Evolutionary conservation across 352 stramenopile species (phyloP).

Genomic region (Globisporangium viniferum): DNA sequence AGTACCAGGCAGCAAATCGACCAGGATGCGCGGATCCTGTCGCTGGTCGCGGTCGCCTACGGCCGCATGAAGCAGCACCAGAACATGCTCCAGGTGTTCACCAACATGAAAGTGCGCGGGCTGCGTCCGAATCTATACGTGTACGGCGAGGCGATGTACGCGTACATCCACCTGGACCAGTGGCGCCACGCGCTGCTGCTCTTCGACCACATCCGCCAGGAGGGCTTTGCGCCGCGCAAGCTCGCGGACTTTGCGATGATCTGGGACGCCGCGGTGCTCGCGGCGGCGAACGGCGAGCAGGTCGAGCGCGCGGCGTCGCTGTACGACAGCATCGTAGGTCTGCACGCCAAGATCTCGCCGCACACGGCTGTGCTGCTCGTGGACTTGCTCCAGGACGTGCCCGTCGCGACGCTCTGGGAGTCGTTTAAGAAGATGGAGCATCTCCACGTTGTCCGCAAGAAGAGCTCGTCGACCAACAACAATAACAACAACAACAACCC

Average conservation of each 20-base stretch:
- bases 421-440: conserved; percentile 46
- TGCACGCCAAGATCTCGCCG: conserved; percentile 41
- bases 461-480: conserved; percentile 14
- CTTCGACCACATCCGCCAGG: conserved; percentile 64
- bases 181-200: conserved; percentile 71
- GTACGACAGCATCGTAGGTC: conserved; percentile 40
- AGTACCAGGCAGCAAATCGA: conserved; percentile 25
- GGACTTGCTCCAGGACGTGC: conserved; percentile 35
- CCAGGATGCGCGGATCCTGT: conserved; percentile 54
- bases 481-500: conserved; percentile 24
- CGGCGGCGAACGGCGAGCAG: conserved; percentile 45
- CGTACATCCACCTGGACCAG: conserved; percentile 59
- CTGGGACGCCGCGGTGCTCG: conserved; percentile 65
- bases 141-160: conserved; percentile 66
- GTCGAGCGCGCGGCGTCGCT: conserved; percentile 38
- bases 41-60: conserved; percentile 59
- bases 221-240: conserved; percentile 35
- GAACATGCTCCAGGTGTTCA: conserved; percentile 66
- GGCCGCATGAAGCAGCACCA: conserved; percentile 37
- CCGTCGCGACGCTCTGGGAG: conserved; percentile 49
- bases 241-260: conserved; percentile 43
- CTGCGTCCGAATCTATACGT: conserved; percentile 66
- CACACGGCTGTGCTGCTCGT: conserved; percentile 46
- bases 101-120: conserved; percentile 66
- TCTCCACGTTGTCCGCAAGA: conserved; percentile 39